A percentile compares a stretch with the other conserved stretches of the same genome.
These are phyloP conservation scores for Chlamydomonas sp. DNA, from an alignment of 139 green algal genomes.

Conservation along the genomic window DNA sequence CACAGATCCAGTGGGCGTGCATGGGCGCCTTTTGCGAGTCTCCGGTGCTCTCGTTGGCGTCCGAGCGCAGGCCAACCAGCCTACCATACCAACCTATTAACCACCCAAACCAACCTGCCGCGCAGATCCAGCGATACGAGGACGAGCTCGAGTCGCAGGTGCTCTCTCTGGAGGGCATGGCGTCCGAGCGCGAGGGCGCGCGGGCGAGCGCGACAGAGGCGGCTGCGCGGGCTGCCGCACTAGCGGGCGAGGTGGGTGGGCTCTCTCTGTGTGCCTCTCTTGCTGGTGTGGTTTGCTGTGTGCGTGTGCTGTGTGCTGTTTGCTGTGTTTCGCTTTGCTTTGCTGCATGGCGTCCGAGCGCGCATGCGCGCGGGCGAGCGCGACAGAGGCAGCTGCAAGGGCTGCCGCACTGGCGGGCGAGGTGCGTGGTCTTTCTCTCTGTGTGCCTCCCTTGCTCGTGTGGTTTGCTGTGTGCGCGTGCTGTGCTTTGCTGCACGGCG, in stretches of 20 bases:
- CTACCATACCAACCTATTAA: too few relatives aligned
- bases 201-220: slow-evolving; percentile 20
- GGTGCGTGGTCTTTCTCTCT: too few relatives aligned
- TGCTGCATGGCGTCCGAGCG: background rate
- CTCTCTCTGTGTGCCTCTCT: background rate
- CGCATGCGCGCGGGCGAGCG: background rate
- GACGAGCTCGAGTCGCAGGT: slow-evolving; percentile 27
- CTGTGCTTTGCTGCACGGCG: too few relatives aligned
- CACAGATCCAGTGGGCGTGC: background rate
- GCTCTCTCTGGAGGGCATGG: slow-evolving; percentile 27
- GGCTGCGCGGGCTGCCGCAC: slow-evolving; percentile 10
- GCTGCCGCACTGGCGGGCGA: too few relatives aligned
- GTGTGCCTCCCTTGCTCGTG: background rate
- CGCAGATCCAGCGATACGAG: slow-evolving; percentile 31
- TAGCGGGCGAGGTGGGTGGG: slow-evolving; percentile 31
- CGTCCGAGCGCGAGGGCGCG: slow-evolving; percentile 21
- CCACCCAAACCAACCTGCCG: background rate
- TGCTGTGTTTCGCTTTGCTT: too few relatives aligned
- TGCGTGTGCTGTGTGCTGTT: too few relatives aligned
- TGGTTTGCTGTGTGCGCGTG: too few relatives aligned
- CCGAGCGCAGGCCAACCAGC: too few relatives aligned
- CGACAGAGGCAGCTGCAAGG: too few relatives aligned
- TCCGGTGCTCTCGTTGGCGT: background rate
- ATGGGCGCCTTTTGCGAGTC: background rate
- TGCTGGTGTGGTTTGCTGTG: background rate